Evolutionary conservation across 2,329 filamentous ascomycete genomes (phyloP), one percentile per base, ranked within the genome.

Genomic region (Metarhizium album): DNA sequence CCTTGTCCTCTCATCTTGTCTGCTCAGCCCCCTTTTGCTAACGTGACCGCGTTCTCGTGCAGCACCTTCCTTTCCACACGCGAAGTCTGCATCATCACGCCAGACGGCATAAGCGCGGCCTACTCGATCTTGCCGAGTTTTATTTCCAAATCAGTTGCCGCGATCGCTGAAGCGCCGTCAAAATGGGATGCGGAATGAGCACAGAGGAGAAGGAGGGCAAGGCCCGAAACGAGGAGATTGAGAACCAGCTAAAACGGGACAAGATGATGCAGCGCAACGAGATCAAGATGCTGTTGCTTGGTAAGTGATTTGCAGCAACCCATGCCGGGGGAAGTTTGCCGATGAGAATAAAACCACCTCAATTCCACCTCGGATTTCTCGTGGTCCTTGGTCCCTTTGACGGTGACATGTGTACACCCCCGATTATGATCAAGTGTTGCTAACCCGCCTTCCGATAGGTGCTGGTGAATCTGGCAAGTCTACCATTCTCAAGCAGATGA

Each of bases 161-260:
- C 8, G 23, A 27, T 14, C 6, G 11, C 7, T 37, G 9, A 16
- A 33, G 11, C 54, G 62, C 70, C 72, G 75, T 69, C 85, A 90
- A 78, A 65, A 98, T 98, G 93, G 93, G 93, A 83, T 98, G 93
- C 73, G 91, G 91, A 74, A 95, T 96, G 89, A 97, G 91, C 72
- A 95, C 93, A 68, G 93, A 97, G 78, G 93, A 97, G 76, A 96
- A 96, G 86, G 93, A 97, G 90, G 91, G 93, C 75, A 97, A 96
- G 87, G 88, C 90, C 78, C 86, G 93, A 63, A 97, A 98, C 70
- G 93, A 98, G 80, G 91, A 97, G 83, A 98, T 98, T 67, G 93
- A 98, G 75, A 97, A 96, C 71, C 91, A 97, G 78, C 78, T 97
- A 68, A 97, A 96, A 82, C 82, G 89, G 70, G 93, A 98, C 69